Evolutionary conservation across 441 rosid genomes (phyloP).

Genomic region (Syzygium malaccense): DNA sequence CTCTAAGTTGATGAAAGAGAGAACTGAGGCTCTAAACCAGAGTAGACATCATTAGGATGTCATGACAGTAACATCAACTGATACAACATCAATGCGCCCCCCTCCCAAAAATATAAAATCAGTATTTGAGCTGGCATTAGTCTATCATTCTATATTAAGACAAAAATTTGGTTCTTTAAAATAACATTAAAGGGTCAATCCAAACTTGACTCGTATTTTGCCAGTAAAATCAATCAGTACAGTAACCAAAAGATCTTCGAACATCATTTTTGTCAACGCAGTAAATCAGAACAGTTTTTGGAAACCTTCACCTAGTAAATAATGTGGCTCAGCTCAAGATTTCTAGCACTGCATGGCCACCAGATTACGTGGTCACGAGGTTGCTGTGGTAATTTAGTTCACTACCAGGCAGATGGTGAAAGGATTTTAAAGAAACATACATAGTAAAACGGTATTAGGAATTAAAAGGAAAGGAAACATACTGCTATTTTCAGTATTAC

Average conservation of each 20-base stretch:
- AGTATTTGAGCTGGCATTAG: neutral
- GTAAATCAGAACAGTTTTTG: neutral
- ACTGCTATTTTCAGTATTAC: constrained; percentile 65
- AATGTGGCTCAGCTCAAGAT: neutral
- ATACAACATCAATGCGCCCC: neutral
- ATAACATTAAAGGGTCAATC: neutral
- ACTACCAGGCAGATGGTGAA: neutral
- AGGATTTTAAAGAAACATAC: too few relatives aligned
- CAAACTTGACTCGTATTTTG: neutral
- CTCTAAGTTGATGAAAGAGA: neutral
- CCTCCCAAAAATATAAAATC: neutral
- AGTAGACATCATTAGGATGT: neutral
- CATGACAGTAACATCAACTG: neutral
- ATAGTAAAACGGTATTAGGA: constrained; percentile 9
- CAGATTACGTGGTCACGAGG: neutral
- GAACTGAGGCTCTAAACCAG: neutral
- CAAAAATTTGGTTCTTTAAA: neutral
- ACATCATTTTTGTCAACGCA: neutral
- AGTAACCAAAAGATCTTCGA: neutral
- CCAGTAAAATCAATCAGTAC: neutral
- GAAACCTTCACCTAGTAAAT: neutral
- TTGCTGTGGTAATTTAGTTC: neutral
- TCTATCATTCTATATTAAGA: neutral
- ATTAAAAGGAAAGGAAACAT: constrained; percentile 12
- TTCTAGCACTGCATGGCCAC: neutral